Base-by-base conservation (phyloP, 306 rosid species). In the Quercus glauca region DNA sequence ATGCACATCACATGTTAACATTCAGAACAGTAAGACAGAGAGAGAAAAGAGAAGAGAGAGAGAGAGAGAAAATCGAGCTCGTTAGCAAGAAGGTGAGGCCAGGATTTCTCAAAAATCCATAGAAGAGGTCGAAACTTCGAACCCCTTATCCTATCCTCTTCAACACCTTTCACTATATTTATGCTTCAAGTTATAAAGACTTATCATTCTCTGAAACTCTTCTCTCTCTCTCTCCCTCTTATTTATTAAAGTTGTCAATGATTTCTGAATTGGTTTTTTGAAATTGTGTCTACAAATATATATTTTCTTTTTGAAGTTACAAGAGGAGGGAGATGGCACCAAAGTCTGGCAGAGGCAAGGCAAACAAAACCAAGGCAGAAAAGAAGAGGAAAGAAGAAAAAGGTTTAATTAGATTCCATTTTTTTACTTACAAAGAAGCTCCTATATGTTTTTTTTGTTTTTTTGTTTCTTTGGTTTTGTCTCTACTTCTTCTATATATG, bases 361-460 rank as follows among this genome's bases (percentile, higher is more conserved):
- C 90, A 41, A 90, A 79, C 85, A 95, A 80, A 83, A 83, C 94
- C 25, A 95, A 91, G 84, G 74, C 94, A 3, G 99, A 95, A 23
- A 95, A 85, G 94, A 95, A 89, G 98, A 95, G 90, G 84, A 95
- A 87, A 64, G 99, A 95, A 83, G 99, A 92, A 33, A 95, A 95
- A 93, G 97, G 99, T 95, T 29, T 49, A 52, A 15, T 20, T 15
- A 17, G 75, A 33, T 35, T n/a, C 77, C 78, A 8, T 41, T 8
- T 85, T 84, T 49, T 68, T 75, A 75, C 20, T 45, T 23, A 5
- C 33, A 5, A 63, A 74, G 12, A 35, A 56, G 57, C 4, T n/a
- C 15, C 60, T 28, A 13, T 41, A 41, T 37, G 45, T 37, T 37
- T 37, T 7, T 37, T 37, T 37, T 6, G 0, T 37, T 37, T 37